These are phyloP conservation scores for Wickerhamiella allomyrinae DNA, from an alignment of 805 yeast genomes.

Conservation along the genomic window DNA sequence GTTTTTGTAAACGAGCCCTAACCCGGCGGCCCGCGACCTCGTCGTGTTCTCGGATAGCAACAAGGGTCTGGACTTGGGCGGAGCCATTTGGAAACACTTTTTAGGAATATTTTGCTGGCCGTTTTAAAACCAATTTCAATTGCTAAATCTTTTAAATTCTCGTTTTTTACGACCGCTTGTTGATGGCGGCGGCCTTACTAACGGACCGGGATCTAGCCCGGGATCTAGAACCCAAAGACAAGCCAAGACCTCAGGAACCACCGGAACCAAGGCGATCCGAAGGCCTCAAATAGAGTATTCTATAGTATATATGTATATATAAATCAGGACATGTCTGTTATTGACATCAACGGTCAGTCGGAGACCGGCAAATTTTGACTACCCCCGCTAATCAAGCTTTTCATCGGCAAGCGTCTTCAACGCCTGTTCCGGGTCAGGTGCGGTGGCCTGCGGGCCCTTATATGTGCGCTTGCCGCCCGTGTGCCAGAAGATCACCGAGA, in stretches of 20 bases:
- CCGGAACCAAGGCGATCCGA: background rate
- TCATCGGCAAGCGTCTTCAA: slow-evolving; percentile 7
- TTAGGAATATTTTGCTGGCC: no score
- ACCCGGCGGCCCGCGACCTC: background rate
- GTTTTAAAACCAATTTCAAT: no score
- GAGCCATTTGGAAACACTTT: no score
- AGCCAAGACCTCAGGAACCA: no score
- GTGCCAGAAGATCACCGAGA: slow-evolving; percentile 15
- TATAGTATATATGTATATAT: background rate
- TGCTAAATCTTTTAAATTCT: no score
- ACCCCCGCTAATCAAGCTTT: slow-evolving; percentile 14
- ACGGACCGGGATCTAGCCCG: no score
- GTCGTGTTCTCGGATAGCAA: background rate
- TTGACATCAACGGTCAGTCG: no score
- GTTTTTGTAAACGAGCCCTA: background rate
- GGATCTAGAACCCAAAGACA: no score
- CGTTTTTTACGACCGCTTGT: no score
- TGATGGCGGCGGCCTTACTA: no score
- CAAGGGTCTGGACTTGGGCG: background rate
- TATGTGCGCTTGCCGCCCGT: slow-evolving; percentile 16
- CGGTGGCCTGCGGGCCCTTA: slow-evolving; percentile 16
- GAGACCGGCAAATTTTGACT: background rate
- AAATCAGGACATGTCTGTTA: background rate
- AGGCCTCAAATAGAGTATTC: background rate
- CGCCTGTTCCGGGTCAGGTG: slow-evolving; percentile 17